A percentile compares a stretch with the other conserved stretches of the same genome.
Conservation (phyloP, 805 yeast species). For the Saccharomycopsis fibuligera region DNA sequence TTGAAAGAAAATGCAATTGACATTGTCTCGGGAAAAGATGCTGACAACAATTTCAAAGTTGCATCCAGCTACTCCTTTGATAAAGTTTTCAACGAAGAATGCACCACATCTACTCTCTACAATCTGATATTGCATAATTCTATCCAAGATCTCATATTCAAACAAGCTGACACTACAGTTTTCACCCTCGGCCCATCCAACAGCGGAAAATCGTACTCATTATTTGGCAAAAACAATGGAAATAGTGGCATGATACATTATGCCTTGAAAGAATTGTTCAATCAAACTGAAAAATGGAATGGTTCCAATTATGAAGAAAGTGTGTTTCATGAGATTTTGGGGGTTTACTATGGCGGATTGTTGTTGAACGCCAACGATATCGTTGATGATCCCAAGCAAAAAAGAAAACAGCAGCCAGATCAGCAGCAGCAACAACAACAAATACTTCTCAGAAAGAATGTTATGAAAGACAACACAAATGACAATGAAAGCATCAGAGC, state of each 20-base stretch:
- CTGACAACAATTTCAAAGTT: not conserved
- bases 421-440: not conserved
- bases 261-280: constrained; percentile 31
- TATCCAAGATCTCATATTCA: constrained; percentile 1
- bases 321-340: constrained; percentile 15
- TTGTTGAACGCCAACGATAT: constrained; percentile 20
- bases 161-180: constrained; percentile 33
- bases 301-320: not conserved
- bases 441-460: no score
- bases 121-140: not conserved
- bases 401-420: not conserved
- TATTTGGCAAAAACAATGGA: constrained; percentile 30
- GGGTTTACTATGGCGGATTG: constrained; percentile 20
- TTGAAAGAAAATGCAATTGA: not conserved
- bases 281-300: constrained; percentile 18
- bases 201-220: constrained; percentile 40
- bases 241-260: constrained; percentile 33
- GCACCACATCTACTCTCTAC: not conserved
- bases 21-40: not conserved
- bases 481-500: no score
- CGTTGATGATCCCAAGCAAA: constrained; percentile 19
- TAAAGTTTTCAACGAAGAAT: constrained; percentile 5
- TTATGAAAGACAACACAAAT: constrained; percentile 7
- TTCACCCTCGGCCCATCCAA: constrained; percentile 50
- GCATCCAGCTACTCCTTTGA: constrained; percentile 2